phyloP scores from a whole-genome alignment of 352 stramenopile genomes.

The Pythium brassicae region DNA sequence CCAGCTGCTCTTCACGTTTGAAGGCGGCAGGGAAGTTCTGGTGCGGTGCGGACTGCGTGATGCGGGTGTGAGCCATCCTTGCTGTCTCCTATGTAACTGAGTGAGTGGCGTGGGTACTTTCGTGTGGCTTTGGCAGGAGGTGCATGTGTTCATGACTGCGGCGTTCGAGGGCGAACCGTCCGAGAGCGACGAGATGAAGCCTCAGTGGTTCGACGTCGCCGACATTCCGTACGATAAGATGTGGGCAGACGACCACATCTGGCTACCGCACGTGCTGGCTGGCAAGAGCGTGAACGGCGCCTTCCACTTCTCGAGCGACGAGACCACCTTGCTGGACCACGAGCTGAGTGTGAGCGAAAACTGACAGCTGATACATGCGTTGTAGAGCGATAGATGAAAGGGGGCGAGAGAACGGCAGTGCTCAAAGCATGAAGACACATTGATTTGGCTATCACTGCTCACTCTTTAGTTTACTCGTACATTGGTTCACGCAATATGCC shows the following conservation, averaged over 20 bases:
- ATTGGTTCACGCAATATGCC: too few relatives aligned
- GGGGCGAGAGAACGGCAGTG: too few relatives aligned
- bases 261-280: constrained; percentile 71
- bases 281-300: constrained; percentile 62
- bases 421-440: background rate
- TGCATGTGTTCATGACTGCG: constrained; percentile 78
- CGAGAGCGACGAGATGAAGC: constrained; percentile 89
- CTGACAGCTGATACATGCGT: constrained; percentile 16
- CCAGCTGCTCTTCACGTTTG: constrained; percentile 64
- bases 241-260: constrained; percentile 84
- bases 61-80: background rate
- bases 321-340: constrained; percentile 62
- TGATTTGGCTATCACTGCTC: too few relatives aligned
- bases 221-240: constrained; percentile 80
- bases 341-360: constrained; percentile 15
- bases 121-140: constrained; percentile 29
- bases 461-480: too few relatives aligned
- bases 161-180: constrained; percentile 59
- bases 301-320: constrained; percentile 71
- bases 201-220: constrained; percentile 64
- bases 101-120: too few relatives aligned
- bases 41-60: constrained; percentile 14
- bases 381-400: background rate
- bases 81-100: too few relatives aligned
- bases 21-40: constrained; percentile 49